These are phyloP conservation scores for Mytilinidion resinicola DNA, from an alignment of 495 filamentous ascomycete genomes.

Conservation along the genomic window DNA sequence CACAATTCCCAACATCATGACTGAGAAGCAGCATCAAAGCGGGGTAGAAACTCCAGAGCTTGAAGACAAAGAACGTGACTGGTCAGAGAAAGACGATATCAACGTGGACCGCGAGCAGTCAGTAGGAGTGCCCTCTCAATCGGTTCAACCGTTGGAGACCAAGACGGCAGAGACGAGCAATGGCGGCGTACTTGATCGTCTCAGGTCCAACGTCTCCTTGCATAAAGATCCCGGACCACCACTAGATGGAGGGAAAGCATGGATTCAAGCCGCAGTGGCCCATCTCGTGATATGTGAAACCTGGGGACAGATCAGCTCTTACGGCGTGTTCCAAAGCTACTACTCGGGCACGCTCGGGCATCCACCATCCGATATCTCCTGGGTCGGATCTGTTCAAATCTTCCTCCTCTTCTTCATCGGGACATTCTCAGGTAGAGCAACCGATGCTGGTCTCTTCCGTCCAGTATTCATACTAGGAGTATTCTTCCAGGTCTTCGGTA, in stretches of 20 bases:
- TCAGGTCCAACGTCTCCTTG: background rate
- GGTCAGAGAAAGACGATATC: background rate
- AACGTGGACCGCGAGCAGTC: background rate
- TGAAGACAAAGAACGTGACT: background rate
- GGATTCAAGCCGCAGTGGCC: slow-evolving; percentile 53
- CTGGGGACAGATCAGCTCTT: slow-evolving; percentile 71
- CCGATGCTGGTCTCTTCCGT: slow-evolving; percentile 55
- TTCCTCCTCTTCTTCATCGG: slow-evolving; percentile 50
- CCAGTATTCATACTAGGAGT: slow-evolving; percentile 49
- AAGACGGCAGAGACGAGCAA: background rate
- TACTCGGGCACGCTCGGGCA: slow-evolving; percentile 48
- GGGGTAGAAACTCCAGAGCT: background rate
- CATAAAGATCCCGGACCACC: slow-evolving; percentile 45
- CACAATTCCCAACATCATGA: no score
- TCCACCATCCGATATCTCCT: slow-evolving; percentile 46
- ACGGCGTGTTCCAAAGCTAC: slow-evolving; percentile 75
- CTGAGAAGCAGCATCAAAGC: background rate
- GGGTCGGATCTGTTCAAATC: slow-evolving; percentile 53
- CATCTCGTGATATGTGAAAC: slow-evolving; percentile 60
- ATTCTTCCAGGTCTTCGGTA: slow-evolving; percentile 55
- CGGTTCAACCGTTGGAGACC: background rate
- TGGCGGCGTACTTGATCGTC: background rate
- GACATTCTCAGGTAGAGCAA: slow-evolving; percentile 46
- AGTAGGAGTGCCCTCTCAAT: background rate
- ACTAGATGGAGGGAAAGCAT: slow-evolving; percentile 55